Base-by-base conservation (phyloP, 345 rosid species). In the Bruguiera sexangula region DNA sequence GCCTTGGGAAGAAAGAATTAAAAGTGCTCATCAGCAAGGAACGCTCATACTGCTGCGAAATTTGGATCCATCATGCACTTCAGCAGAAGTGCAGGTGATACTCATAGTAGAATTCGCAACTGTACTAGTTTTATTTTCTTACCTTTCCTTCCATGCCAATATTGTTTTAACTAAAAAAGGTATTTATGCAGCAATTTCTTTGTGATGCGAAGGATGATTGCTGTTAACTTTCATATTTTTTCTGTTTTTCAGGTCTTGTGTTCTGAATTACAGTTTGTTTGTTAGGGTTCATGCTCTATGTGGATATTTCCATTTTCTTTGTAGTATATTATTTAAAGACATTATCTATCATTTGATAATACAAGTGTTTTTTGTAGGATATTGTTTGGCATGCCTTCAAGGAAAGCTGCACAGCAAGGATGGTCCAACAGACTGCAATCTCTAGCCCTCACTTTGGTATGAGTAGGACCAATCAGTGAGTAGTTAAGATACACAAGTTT, bases 1-100 rank as follows among this genome's bases (percentile, higher is more conserved):
- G 98, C 81, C 91, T 68, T 94, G 92, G 94, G 88, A 88, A 75
- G 90, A 87, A 66, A 83, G 83, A 61, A 76, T 93, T 80, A 76
- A 64, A 51, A 72, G 56, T 52, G 96, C 91, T 9, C 77, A 80
- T 62, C 82, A 76, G 71, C 64, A 73, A 61, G 91, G 81, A 63
- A 88, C 54, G 34, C 84, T 91, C 70, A 87, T 94, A 70, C 69
- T 91, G 60, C 91, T 91, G 68, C 90, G 66, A 66, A 91, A 91
- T 80, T 74, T 94, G 86, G 91, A 82, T 80, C 93, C 93, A 62
- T 68, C 85, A 54, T 91, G 65, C 76, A 85, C 87, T 58, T 82
- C 91, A 60, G 66, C 65, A 2, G 95, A 88, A 70, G 93, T 91
- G 46, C 85, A 89, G 94, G 98, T 94, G 85, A 71, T 62, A 39